Evolutionary conservation across 495 filamentous ascomycete species (phyloP), one percentile per base, ranked within the genome.

Genomic region (Paragyromitra xinjiangensis): DNA sequence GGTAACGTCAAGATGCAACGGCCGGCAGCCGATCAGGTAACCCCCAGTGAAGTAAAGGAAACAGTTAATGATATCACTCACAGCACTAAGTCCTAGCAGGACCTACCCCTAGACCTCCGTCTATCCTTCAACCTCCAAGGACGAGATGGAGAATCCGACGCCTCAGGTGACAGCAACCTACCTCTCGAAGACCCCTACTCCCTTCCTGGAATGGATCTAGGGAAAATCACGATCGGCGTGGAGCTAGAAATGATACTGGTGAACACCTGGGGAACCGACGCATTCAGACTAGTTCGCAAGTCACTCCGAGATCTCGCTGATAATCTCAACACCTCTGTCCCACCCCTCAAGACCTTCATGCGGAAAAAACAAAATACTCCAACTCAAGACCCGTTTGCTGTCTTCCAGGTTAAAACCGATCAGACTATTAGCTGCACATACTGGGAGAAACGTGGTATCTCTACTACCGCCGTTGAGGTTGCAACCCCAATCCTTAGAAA

Each of bases 401-500:
- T 73, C 11, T 73, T 76, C 29, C 73, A 76, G 42, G 68, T 76
- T 8, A 73, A 73, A 50, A 48, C 42, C 9, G 73, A 76, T 40
- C 6, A 26, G 16, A 76, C 56, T 14, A 76, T 76, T n/a, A 50
- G 19, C 16, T 71, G 68, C 58, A 42, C 58, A 39, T 34, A 45
- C 42, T 71, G 55, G 68, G 68, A 71, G 7, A 62, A 62, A 12
- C 26, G 5, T 16, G 48, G 29, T 6, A 44, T 44, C 3, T 40
- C 34, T 16, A 14, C 58, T 39, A 48, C 44, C 12, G 16, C 42
- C 0, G 69, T 81, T 2, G 80, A 81, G 51, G 40, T 81, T 5
- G 80, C 73, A 44, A 81, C 80, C 0, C 80, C 80, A 0, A 81
- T 81, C 34, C 59, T 81, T 26, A 65, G 29, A 24, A 64, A 73